Percentiles rank a stretch among this genome's conserved stretches.
Conservation (phyloP, 2,329 filamentous ascomycete genomes). For the Ascosphaera acerosa region DNA sequence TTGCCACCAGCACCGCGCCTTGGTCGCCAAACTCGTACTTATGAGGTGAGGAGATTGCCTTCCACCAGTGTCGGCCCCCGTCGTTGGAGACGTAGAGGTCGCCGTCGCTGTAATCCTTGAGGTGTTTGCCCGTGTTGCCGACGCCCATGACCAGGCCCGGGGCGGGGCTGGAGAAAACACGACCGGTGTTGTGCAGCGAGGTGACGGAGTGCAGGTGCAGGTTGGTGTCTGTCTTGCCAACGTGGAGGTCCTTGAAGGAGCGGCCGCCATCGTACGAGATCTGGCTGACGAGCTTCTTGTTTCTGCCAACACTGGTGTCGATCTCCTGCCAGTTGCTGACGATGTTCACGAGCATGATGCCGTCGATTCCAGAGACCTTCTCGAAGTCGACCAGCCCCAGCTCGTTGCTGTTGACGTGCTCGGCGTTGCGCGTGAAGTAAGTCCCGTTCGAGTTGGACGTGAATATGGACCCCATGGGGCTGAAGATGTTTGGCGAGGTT, state of each 20-base stretch:
- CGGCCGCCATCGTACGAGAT: slow-evolving; percentile 94
- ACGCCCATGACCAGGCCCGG: slow-evolving; percentile 86
- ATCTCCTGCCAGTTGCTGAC: slow-evolving; percentile 71
- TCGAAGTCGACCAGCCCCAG: slow-evolving; percentile 77
- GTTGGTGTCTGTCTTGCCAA: slow-evolving; percentile 31
- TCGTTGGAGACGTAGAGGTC: slow-evolving; percentile 76
- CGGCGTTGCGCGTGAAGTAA: slow-evolving; percentile 76
- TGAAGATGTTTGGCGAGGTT: slow-evolving; percentile 18
- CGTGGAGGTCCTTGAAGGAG: slow-evolving; percentile 50
- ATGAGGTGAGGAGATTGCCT: slow-evolving; percentile 51
- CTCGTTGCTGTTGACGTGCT: slow-evolving; percentile 67
- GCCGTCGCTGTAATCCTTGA: slow-evolving; percentile 46
- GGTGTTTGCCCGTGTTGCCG: slow-evolving; percentile 58
- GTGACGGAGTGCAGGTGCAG: slow-evolving; percentile 88
- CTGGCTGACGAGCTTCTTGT: slow-evolving; percentile 47
- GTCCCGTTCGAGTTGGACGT: slow-evolving; percentile 96
- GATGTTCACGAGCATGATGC: slow-evolving; percentile 70
- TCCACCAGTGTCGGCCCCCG: slow-evolving; percentile 63
- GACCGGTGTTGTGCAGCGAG: slow-evolving; percentile 53
- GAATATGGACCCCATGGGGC: slow-evolving; percentile 65
- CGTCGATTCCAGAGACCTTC: slow-evolving; percentile 74
- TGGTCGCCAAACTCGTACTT: slow-evolving; percentile 94
- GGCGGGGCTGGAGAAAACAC: slow-evolving; percentile 79
- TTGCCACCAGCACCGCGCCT: slow-evolving; percentile 64
- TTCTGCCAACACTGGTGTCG: slow-evolving; percentile 23